Evolutionary conservation across 768 basidiomycete genomes (phyloP).

Genomic region (Agaricus subrufescens): DNA sequence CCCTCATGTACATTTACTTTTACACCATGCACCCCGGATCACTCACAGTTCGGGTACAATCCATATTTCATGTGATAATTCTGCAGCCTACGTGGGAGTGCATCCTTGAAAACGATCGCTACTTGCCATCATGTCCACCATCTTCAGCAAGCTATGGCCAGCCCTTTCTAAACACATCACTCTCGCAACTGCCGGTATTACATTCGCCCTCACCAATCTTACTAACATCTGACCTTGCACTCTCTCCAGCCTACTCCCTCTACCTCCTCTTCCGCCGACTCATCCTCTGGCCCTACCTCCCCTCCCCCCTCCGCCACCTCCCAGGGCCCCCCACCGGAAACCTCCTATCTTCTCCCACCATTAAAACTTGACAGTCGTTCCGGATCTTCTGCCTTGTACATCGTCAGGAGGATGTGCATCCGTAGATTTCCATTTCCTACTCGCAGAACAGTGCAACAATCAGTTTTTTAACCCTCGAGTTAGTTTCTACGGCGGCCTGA

Average conservation of each 20-base stretch:
- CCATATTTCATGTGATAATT: no score
- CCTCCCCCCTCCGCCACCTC: conserved; percentile 24
- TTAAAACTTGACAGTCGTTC: no score
- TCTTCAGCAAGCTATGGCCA: neutral
- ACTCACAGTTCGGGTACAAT: no score
- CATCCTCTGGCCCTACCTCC: conserved; percentile 24
- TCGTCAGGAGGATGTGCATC: no score
- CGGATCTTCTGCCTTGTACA: no score
- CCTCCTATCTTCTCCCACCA: conserved; percentile 5
- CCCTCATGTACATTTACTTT: neutral
- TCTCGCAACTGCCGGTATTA: neutral
- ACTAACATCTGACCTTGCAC: neutral
- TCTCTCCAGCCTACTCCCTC: neutral
- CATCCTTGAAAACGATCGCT: neutral
- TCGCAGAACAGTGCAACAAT: no score
- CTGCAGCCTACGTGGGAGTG: no score
- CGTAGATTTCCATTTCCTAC: no score
- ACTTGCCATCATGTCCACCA: neutral
- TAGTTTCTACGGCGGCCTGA: no score
- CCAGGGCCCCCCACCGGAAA: conserved; percentile 24
- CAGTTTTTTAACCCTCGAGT: no score
- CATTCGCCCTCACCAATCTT: neutral
- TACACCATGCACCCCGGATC: no score
- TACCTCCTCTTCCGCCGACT: conserved; percentile 18
- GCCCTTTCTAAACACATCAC: neutral